A percentile compares a stretch with the other conserved stretches of the same genome.
Conservation (phyloP, 192 early-diverging fungal species). For the Podila verticillata region DNA sequence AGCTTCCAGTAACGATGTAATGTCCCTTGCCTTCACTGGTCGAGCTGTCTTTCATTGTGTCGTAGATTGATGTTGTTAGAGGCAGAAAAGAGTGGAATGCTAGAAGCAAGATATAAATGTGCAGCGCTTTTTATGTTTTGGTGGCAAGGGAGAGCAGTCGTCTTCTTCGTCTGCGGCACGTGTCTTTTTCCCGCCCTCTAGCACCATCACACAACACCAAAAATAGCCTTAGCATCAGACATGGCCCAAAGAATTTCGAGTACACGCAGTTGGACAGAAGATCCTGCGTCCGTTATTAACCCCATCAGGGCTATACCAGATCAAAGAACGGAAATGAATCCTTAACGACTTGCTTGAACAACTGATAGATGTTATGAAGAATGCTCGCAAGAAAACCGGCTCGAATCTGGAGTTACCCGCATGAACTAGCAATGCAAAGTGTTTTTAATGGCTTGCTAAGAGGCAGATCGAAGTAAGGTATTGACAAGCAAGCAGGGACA, state of each 20-base stretch:
- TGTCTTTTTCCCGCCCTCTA: no score
- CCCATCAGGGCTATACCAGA: neutral
- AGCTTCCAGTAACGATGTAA: neutral
- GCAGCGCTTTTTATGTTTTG: no score
- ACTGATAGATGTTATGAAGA: neutral
- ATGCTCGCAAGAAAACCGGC: neutral
- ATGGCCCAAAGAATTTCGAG: no score
- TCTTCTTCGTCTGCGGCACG: no score
- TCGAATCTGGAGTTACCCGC: no score
- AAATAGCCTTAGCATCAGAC: neutral
- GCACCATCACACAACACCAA: no score
- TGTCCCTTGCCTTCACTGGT: conserved; percentile 28
- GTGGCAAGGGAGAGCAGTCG: no score
- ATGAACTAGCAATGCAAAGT: neutral
- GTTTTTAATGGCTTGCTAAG: neutral
- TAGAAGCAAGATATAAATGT: no score
- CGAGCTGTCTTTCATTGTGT: conserved; percentile 41
- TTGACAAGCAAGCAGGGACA: neutral
- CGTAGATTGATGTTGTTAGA: no score
- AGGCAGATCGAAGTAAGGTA: neutral
- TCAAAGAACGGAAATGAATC: neutral
- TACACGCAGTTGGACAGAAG: neutral
- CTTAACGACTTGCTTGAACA: neutral
- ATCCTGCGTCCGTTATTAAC: neutral
- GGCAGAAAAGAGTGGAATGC: no score